Conservation (phyloP, 2,329 filamentous ascomycete genomes). For the Colletotrichum sidae region DNA sequence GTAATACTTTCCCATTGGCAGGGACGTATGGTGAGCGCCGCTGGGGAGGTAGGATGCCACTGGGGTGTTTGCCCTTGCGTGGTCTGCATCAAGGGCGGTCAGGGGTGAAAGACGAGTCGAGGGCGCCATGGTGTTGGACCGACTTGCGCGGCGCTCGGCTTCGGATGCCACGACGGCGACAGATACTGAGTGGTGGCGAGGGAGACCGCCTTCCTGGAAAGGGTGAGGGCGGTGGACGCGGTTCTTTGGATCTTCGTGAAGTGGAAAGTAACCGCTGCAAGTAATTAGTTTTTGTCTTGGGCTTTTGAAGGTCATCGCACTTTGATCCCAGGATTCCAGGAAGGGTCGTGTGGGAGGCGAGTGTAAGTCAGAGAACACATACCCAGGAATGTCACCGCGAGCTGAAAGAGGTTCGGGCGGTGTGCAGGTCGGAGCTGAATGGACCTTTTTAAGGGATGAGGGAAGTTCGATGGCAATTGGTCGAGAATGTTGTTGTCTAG, state of each 20-base stretch:
- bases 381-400: constrained; percentile 70
- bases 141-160: constrained; percentile 18
- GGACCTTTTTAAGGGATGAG: constrained; percentile 50
- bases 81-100: constrained; percentile 40
- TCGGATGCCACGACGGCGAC: constrained; percentile 45
- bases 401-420: constrained; percentile 65
- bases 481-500: constrained; percentile 46
- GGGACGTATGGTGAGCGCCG: constrained; percentile 57
- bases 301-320: too few species aligned
- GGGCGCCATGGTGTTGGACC: constrained; percentile 37
- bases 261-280: constrained; percentile 69
- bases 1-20: constrained; percentile 73
- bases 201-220: constrained; percentile 58
- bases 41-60: constrained; percentile 64
- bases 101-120: constrained; percentile 23
- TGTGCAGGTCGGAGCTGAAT: constrained; percentile 54
- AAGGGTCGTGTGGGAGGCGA: too few species aligned
- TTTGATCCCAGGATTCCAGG: too few species aligned
- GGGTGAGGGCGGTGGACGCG: constrained; percentile 63
- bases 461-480: constrained; percentile 68
- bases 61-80: constrained; percentile 53
- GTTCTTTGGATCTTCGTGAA: constrained; percentile 65
- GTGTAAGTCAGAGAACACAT: constrained; percentile 44
- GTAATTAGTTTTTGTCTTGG: neutral
- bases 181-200: constrained; percentile 49